phyloP scores from a whole-genome alignment of 2,329 filamentous ascomycete species.

The Fulvia fulva region DNA sequence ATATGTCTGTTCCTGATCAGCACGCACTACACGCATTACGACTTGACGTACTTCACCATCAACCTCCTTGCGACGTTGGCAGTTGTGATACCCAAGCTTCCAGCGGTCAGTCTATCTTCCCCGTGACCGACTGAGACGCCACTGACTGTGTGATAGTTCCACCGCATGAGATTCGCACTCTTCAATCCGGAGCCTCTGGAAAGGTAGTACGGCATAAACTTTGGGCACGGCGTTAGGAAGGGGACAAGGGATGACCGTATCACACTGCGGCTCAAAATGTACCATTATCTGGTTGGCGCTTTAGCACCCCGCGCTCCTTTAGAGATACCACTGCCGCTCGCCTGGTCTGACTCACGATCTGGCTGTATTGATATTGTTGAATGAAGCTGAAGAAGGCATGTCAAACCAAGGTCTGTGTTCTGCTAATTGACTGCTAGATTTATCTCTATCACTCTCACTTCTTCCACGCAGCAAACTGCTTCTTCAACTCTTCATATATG shows the following conservation, averaged over 20 bases:
- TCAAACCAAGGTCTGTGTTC: neutral
- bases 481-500: slow-evolving; percentile 23
- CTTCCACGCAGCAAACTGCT: slow-evolving; percentile 51
- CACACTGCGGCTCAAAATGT: slow-evolving; percentile 12
- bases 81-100: slow-evolving; percentile 94
- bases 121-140: neutral
- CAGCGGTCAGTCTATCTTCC: slow-evolving; percentile 65
- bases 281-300: slow-evolving; percentile 16
- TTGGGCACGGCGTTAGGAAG: slow-evolving; percentile 18
- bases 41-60: slow-evolving; percentile 93
- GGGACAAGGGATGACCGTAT: slow-evolving; percentile 13
- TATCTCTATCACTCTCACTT: neutral
- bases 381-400: neutral
- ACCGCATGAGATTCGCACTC: slow-evolving; percentile 36
- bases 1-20: slow-evolving; percentile 92
- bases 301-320: slow-evolving; percentile 19
- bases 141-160: slow-evolving; percentile 29
- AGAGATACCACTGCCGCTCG: slow-evolving; percentile 11
- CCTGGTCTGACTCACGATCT: neutral
- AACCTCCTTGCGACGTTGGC: slow-evolving; percentile 90
- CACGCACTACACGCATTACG: slow-evolving; percentile 98
- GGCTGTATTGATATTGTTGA: slow-evolving; percentile 6
- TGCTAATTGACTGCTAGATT: neutral
- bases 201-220: slow-evolving; percentile 10
- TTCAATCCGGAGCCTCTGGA: slow-evolving; percentile 33